Evolutionary conservation across 106 monocot species (phyloP).

Genomic region (Allium sativum): DNA sequence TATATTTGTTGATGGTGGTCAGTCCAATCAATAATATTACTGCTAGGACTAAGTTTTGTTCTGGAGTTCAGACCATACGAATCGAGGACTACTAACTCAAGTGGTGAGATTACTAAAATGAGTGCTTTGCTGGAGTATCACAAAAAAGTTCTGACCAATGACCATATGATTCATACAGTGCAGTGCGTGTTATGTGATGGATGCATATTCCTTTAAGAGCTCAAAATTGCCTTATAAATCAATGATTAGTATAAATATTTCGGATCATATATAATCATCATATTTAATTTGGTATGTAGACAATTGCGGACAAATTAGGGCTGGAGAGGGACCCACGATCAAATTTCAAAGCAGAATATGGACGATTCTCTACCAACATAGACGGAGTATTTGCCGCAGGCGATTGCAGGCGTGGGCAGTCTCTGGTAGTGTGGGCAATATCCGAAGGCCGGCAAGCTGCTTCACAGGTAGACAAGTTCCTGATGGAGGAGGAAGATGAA

Average conservation of each 20-base stretch:
- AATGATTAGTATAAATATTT: background rate
- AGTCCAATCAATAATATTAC: too few species aligned
- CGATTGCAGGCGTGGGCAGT: constrained; percentile 92
- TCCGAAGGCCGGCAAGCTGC: constrained; percentile 89
- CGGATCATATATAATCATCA: too few species aligned
- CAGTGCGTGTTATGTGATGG: too few species aligned
- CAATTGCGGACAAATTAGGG: constrained; percentile 62
- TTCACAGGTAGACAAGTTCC: constrained; percentile 60
- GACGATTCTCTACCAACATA: constrained; percentile 71
- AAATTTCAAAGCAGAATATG: constrained; percentile 87
- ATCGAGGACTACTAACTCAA: too few species aligned
- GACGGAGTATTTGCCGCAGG: constrained; percentile 94
- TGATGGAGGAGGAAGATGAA: constrained; percentile 36
- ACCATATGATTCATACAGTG: too few species aligned
- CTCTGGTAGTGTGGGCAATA: constrained; percentile 96
- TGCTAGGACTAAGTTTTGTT: too few species aligned
- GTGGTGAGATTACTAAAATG: too few species aligned
- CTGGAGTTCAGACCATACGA: too few species aligned
- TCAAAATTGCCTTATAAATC: background rate
- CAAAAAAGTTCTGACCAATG: background rate
- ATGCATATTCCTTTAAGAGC: background rate
- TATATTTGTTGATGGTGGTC: too few species aligned
- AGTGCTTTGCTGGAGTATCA: too few species aligned
- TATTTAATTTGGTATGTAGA: constrained; percentile 24
- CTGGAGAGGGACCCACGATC: constrained; percentile 73